A percentile compares a stretch with the other conserved stretches of the same genome.
Evolutionary conservation across 495 filamentous ascomycete species (phyloP).

Genomic region (Peziza echinospora): DNA sequence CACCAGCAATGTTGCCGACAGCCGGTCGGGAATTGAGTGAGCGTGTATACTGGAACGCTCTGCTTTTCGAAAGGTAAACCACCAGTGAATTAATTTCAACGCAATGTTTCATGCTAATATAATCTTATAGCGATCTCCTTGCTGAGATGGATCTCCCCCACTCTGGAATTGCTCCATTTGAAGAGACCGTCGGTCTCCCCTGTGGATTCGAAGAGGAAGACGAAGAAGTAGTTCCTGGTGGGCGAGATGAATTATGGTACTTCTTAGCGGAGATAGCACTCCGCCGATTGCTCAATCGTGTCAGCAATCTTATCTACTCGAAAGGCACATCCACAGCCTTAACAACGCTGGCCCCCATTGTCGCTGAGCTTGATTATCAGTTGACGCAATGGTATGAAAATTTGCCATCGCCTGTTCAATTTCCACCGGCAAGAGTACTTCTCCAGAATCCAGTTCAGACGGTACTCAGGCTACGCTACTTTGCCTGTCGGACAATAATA

Average conservation of each 20-base stretch:
- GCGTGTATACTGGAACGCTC: constrained; percentile 62
- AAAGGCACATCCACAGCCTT: constrained; percentile 48
- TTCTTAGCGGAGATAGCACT: constrained; percentile 64
- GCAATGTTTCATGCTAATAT: too few species aligned
- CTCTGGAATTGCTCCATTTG: constrained; percentile 58
- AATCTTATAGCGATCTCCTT: constrained; percentile 37
- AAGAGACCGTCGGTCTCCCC: constrained; percentile 57
- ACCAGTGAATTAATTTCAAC: too few species aligned
- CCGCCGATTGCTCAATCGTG: constrained; percentile 51
- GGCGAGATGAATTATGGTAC: constrained; percentile 63
- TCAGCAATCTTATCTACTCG: constrained; percentile 61
- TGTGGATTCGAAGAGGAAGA: constrained; percentile 51
- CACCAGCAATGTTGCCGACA: constrained; percentile 40
- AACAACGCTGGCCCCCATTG: constrained; percentile 48
- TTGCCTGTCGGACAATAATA: constrained; percentile 67
- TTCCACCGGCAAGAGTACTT: constrained; percentile 43
- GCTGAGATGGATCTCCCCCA: constrained; percentile 65
- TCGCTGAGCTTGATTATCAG: constrained; percentile 61
- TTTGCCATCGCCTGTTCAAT: constrained; percentile 48
- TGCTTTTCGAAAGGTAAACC: constrained; percentile 44
- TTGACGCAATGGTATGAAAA: constrained; percentile 68
- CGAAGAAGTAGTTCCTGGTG: constrained; percentile 24
- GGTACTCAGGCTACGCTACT: constrained; percentile 55
- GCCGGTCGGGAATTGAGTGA: constrained; percentile 50
- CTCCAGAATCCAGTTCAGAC: constrained; percentile 56